Evolutionary conservation across 306 rosid species (phyloP).

Genomic region (Biancaea sappan): DNA sequence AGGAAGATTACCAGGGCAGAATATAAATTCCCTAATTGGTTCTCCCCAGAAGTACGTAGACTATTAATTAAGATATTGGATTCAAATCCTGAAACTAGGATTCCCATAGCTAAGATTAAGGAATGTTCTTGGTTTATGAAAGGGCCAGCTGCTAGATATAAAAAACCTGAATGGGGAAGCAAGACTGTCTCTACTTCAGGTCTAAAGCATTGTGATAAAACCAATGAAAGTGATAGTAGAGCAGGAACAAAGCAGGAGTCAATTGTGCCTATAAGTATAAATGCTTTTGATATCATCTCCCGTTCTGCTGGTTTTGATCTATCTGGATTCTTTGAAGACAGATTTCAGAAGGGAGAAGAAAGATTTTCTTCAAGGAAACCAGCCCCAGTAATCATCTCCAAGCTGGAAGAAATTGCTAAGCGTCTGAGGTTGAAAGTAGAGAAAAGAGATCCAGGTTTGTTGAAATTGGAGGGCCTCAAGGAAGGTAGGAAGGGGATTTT

Average conservation of each 20-base stretch:
- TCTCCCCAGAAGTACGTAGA: constrained; percentile 34
- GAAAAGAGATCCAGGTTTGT: constrained; percentile 49
- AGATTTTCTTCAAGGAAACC: constrained; percentile 52
- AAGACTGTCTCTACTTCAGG: constrained; percentile 15
- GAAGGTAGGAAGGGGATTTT: constrained; percentile 55
- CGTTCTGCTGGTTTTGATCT: constrained; percentile 48
- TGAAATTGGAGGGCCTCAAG: constrained; percentile 41
- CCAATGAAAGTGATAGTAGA: constrained; percentile 19
- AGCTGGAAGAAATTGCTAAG: constrained; percentile 43
- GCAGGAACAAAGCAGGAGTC: constrained; percentile 36
- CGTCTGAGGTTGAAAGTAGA: constrained; percentile 45
- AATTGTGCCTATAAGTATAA: constrained; percentile 36
- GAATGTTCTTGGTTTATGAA: constrained; percentile 51
- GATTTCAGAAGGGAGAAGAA: constrained; percentile 40
- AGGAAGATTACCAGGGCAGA: constrained; percentile 49
- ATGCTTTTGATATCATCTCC: constrained; percentile 64
- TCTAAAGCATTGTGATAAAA: constrained; percentile 31
- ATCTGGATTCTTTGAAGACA: constrained; percentile 49
- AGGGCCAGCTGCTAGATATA: constrained; percentile 33
- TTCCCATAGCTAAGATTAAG: constrained; percentile 40
- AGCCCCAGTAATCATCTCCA: constrained; percentile 47
- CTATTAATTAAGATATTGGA: constrained; percentile 52
- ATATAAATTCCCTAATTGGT: constrained; percentile 53
- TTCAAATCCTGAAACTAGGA: constrained; percentile 51
- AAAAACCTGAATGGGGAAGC: constrained; percentile 30